phyloP scores from a whole-genome alignment of 2,329 filamentous ascomycete species.

The Aspergillus awamori region DNA sequence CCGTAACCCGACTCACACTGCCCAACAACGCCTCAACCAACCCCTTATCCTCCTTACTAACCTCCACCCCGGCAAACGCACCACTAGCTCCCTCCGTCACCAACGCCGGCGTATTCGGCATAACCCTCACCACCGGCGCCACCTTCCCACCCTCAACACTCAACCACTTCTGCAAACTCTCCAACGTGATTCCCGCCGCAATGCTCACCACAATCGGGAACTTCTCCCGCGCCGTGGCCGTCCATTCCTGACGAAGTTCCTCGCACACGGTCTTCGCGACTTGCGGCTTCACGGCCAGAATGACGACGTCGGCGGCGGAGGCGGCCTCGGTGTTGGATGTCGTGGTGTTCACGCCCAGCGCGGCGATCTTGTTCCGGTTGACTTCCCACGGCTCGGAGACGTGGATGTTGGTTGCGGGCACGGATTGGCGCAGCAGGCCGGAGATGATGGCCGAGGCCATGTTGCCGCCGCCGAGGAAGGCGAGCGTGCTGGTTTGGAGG shows the following conservation, averaged over 20 bases:
- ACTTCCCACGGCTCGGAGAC: conserved; percentile 42
- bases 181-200: conserved; percentile 38
- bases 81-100: conserved; percentile 39
- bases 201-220: conserved; percentile 39
- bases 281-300: conserved; percentile 41
- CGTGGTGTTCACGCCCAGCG: conserved; percentile 34
- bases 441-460: conserved; percentile 42
- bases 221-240: conserved; percentile 16
- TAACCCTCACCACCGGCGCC: conserved; percentile 38
- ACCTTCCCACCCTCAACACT: conserved; percentile 27
- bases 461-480: conserved; percentile 43
- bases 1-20: conserved; percentile 38
- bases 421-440: conserved; percentile 33
- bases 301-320: conserved; percentile 33
- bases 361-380: conserved; percentile 38
- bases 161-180: conserved; percentile 35
- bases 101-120: conserved; percentile 41
- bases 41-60: conserved; percentile 33
- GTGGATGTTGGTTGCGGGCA: conserved; percentile 35
- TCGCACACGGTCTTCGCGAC: conserved; percentile 37
- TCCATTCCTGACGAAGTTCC: conserved; percentile 35
- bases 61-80: conserved; percentile 30
- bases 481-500: conserved; percentile 37
- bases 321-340: conserved; percentile 34
- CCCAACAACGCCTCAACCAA: conserved; percentile 33